Base-by-base conservation (phyloP, 2,329 filamentous ascomycete genomes). In the Magnaporthiopsis poae region DNA sequence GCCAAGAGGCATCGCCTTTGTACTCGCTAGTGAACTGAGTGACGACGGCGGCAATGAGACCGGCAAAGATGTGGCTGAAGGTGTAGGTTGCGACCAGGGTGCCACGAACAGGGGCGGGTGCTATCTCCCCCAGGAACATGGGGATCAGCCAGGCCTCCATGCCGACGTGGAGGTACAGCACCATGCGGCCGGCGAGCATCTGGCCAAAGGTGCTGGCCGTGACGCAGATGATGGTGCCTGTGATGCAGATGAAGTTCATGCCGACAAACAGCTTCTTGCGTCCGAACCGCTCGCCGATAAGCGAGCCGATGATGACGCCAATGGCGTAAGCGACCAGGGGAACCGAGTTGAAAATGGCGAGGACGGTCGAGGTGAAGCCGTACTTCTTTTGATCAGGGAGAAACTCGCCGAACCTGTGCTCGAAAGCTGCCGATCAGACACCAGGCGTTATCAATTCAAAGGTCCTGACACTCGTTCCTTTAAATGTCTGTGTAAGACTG, bases 121-220 rank as follows among this genome's bases (percentile, higher is more conserved):
- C 68, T n/a, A 70, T 67, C 66, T 70, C 69, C 52, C 68, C 68
- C 46, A 69, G 63, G 60, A 68, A 70, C 68, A 70, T 69, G 60
- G 69, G 69, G 35, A 70, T 64, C 33, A 69, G 67, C 67, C 66
- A 69, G 66, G 67, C 69, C 61, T 70, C 67, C 69, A 67, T 68
- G 46, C 68, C 69, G 21, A 67, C 67, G 35, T 68, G 67, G 31
- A 64, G 64, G 3, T 66, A 68, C 29, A 70, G 64, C 5, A 68
- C 59, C 9, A 70, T 60, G 33, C 69, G 69, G 36, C 67, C 69
- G n/a, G 56, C 59, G 15, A 70, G 35, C 5, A 69, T n/a, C 35
- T 70, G 69, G 11, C 27, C 31, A 46, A 68, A 68, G 25, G 62
- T 65, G 31, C 31, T 60, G 4, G 68, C 29, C 3, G 66, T 66